Percentiles rank a stretch among this genome's conserved stretches.
Evolutionary conservation across 78 protist genomes (phyloP).

Genomic region (Dictyostelium firmibasis): DNA sequence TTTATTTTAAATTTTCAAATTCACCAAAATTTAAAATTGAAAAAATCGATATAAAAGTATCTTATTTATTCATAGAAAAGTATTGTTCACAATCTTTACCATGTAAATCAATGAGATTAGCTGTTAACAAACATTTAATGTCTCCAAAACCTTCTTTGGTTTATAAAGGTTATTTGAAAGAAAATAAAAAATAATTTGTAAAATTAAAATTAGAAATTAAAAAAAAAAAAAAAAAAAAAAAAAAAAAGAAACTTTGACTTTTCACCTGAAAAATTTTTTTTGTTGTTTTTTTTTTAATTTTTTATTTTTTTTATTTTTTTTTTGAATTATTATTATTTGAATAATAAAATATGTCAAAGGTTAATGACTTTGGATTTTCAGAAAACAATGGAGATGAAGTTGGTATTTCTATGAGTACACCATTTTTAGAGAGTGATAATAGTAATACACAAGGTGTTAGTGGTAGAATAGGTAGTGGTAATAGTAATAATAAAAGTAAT

Average conservation of each 20-base stretch:
- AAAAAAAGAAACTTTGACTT: background rate
- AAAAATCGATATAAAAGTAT: constrained; percentile 9
- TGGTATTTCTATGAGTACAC: background rate
- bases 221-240: background rate
- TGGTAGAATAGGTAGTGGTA: background rate
- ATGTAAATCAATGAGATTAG: constrained; percentile 9
- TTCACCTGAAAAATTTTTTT: background rate
- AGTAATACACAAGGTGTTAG: background rate
- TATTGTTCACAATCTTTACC: constrained; percentile 36
- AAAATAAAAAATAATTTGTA: background rate
- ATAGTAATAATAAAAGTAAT: background rate
- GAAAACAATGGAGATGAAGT: background rate
- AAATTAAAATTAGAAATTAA: background rate
- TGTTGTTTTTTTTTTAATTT: background rate
- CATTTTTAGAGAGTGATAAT: background rate
- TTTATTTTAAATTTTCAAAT: background rate
- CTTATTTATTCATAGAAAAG: constrained; percentile 53
- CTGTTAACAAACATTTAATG: constrained; percentile 20
- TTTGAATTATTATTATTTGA: background rate
- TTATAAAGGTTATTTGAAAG: background rate
- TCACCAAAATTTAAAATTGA: background rate
- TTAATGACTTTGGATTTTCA: constrained; percentile 70
- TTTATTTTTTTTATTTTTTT: background rate
- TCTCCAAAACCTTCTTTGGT: background rate
- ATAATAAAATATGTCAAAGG: background rate